phyloP scores from a whole-genome alignment of 352 stramenopile species.

The Paralagenidium karlingii region DNA sequence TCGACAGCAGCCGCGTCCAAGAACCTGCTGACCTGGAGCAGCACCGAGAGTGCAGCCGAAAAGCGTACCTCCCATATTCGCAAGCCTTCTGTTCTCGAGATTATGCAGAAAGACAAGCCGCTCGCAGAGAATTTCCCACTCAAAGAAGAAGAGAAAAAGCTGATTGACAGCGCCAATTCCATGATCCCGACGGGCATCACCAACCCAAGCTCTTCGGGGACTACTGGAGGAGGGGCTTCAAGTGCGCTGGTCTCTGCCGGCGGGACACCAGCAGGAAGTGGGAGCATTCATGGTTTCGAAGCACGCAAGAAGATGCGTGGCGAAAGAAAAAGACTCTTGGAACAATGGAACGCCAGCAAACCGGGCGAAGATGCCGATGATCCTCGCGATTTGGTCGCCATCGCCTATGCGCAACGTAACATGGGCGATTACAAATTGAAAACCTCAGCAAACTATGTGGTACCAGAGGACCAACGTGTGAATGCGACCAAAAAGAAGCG shows the following conservation, averaged over 20 bases:
- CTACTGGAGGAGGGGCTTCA: constrained; percentile 1
- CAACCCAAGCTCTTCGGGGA: too few species aligned
- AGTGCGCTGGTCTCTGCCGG: constrained; percentile 2
- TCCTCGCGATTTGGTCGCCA: constrained; percentile 80
- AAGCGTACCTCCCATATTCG: constrained; percentile 19
- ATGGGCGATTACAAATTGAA: constrained; percentile 92
- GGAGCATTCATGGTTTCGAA: constrained; percentile 62
- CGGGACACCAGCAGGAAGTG: constrained; percentile 2
- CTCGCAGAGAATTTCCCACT: constrained; percentile 45
- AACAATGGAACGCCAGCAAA: constrained; percentile 52
- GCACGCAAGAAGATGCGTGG: constrained; percentile 62
- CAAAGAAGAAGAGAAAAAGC: constrained; percentile 13
- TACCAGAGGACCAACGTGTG: constrained; percentile 80
- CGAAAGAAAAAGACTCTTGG: constrained; percentile 50
- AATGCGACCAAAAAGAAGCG: constrained; percentile 83
- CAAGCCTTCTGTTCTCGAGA: constrained; percentile 21
- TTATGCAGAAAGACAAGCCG: constrained; percentile 37
- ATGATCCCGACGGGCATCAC: not conserved
- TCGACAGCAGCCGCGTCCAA: too few species aligned
- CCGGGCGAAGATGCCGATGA: constrained; percentile 86
- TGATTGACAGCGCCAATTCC: not conserved
- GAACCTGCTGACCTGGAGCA: too few species aligned
- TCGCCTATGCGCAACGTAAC: constrained; percentile 76
- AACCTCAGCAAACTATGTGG: constrained; percentile 72
- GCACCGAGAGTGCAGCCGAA: too few species aligned